phyloP scores from a whole-genome alignment of 805 yeast genomes.

The Hanseniaspora hatyaiensis region DNA sequence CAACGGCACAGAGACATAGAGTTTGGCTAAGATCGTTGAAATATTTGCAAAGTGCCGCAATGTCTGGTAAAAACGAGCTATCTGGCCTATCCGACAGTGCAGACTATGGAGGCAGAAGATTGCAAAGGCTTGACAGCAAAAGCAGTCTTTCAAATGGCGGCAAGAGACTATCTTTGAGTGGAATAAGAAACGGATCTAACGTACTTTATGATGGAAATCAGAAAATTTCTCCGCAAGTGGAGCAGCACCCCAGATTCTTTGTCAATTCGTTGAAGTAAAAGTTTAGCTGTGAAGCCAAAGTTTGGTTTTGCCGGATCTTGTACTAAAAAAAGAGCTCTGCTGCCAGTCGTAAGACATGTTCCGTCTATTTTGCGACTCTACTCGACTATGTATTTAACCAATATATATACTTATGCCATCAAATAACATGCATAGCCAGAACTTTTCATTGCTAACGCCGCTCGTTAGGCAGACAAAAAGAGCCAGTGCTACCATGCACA shows the following conservation, averaged over 20 bases:
- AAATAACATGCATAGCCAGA: no score
- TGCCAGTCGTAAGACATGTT: no score
- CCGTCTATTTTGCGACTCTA: no score
- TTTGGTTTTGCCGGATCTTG: no score
- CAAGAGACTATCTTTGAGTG: neutral
- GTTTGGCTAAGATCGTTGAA: constrained; percentile 80
- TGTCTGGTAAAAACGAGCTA: neutral
- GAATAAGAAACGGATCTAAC: neutral
- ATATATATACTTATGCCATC: no score
- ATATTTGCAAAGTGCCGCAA: constrained; percentile 35
- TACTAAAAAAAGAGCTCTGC: no score
- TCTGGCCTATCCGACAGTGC: neutral
- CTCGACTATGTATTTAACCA: no score
- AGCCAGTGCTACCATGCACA: no score
- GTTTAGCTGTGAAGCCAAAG: no score
- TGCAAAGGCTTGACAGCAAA: neutral
- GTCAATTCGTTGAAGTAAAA: constrained; percentile 13
- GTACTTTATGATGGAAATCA: neutral
- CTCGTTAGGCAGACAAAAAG: no score
- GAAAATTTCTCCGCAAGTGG: constrained; percentile 6
- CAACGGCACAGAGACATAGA: constrained; percentile 76
- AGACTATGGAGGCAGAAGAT: constrained; percentile 28
- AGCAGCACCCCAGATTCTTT: constrained; percentile 14
- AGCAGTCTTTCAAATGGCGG: neutral
- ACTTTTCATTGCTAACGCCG: no score